Evolutionary conservation across 768 basidiomycete genomes (phyloP), one percentile per base, ranked within the genome.

Genomic region (Calocera viscosa): DNA sequence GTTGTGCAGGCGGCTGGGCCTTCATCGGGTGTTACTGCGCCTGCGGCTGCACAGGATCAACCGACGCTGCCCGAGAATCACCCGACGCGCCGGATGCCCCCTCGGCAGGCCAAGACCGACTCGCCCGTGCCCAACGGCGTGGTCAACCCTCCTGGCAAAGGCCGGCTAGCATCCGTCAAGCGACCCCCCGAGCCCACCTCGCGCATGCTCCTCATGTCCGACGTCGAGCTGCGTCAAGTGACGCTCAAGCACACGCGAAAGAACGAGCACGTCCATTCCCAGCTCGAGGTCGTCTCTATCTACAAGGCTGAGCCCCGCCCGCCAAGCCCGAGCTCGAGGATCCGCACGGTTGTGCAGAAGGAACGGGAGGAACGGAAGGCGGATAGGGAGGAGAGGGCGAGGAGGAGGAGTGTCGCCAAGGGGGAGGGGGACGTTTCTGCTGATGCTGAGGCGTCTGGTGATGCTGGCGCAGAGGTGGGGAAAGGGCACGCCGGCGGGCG

Each of bases 271-370:
- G 2, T 28, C 16, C 53, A 60, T 60, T 60, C 53, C 5, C 53
- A 60, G 53, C 14, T 60, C 14, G 53, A 60, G 2, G 16, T 60
- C 11, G 53, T 60, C 53, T 28, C 30, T 60, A 19, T 60, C 26
- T 60, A 60, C 30, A 12, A 22, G 8, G 53, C 14, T 26, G 8
- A 28, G 53, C 53, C 53, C 7, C 79, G 90, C 65, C 90, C 90
- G 11, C 88, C 87, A 69, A 92, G 90, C 72, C 90, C 90, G 5
- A 81, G 79, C n/a, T 84, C 88, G 64, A 89, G 88, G 74, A 81
- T 87, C 53, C 82, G 82, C 71, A 89, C 88, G 1, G 80, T 84
- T 63, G 73, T 81, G 11, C 87, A 91, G 77, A 82, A 84, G 70
- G 80, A 86, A 72, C 80, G 82, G 67, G 88, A 90, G 35, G 86